Base-by-base conservation (phyloP, 306 rosid species). In the Pterocarpus macrocarpus region DNA sequence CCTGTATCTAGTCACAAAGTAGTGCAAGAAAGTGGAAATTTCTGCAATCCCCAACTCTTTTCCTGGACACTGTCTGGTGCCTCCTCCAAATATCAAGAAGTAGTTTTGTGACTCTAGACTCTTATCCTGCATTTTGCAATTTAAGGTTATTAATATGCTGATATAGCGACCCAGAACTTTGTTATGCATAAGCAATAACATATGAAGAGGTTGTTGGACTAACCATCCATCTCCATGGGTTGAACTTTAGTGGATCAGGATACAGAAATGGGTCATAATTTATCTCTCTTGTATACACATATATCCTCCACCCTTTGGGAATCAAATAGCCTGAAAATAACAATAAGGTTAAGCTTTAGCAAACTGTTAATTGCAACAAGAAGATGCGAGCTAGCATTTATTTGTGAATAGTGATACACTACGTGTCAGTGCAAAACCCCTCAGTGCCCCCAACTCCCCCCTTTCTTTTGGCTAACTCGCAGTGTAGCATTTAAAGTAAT, bases 211-310 rank as follows among this genome's bases (percentile, higher is more conserved):
- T 39, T 33, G 35, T 41, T 7, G 73, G 8, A 86, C 93, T 64
- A 64, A 95, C 99, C 97, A 96, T 73, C 98, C 98, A 96, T 88
- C 99, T 90, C 99, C 99, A 93, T 38, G 99, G 99, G 77, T 96
- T 90, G 80, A 96, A 96, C 71, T 81, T 76, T 3, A 88, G 85
- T 7, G 99, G 99, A 5, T 96, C 99, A 5, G 98, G 86, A 82
- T 96, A 96, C 43, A 90, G 81, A 82, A 82, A 85, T 12, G 82
- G 87, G 71, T 92, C 95, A 79, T 96, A 96, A 69, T 96, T 96
- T 32, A 85, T 90, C 87, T 96, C 99, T 70, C 99, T 90, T 35
- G 99, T 96, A 17, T 93, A 96, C 14, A 96, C 97, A 78, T 96
- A 96, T 16, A 96, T 96, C 73, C 93, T 93, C 99, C 99, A 96